phyloP scores from a whole-genome alignment of 371 early-diverging fungal species.

The Blakeslea trispora region DNA sequence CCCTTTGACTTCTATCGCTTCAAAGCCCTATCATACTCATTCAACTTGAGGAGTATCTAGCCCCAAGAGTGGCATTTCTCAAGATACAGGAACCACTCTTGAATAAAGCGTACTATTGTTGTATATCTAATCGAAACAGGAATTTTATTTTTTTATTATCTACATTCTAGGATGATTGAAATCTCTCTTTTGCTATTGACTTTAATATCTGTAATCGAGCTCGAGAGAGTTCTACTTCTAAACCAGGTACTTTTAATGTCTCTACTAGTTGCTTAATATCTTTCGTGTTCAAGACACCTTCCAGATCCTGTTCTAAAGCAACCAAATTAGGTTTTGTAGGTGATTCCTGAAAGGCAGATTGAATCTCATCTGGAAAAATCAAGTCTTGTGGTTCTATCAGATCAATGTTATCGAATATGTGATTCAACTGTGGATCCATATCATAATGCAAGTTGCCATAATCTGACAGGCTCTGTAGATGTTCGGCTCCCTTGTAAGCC shows the following conservation, averaged over 20 bases:
- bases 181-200: conserved; percentile 23
- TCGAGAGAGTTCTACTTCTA: conserved; percentile 45
- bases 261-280: conserved; percentile 30
- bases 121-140: no score
- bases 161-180: no score
- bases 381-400: not conserved
- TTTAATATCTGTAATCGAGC: conserved; percentile 45
- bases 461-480: conserved; percentile 42
- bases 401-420: conserved; percentile 14
- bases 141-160: no score
- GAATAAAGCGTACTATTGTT: no score
- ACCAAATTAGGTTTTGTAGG: conserved; percentile 26
- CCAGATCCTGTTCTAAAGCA: conserved; percentile 29
- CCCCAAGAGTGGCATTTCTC: no score
- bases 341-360: conserved; percentile 17
- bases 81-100: no score
- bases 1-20: no score
- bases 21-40: no score
- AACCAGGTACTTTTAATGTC: conserved; percentile 31
- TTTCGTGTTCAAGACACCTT: conserved; percentile 29
- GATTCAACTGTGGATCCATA: conserved; percentile 35
- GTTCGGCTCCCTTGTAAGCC: conserved; percentile 69
- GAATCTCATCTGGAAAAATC: conserved; percentile 33
- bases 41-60: no score
- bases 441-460: conserved; percentile 29